phyloP scores from a whole-genome alignment of 2,329 filamentous ascomycete genomes.

The Talaromyces sp. region DNA sequence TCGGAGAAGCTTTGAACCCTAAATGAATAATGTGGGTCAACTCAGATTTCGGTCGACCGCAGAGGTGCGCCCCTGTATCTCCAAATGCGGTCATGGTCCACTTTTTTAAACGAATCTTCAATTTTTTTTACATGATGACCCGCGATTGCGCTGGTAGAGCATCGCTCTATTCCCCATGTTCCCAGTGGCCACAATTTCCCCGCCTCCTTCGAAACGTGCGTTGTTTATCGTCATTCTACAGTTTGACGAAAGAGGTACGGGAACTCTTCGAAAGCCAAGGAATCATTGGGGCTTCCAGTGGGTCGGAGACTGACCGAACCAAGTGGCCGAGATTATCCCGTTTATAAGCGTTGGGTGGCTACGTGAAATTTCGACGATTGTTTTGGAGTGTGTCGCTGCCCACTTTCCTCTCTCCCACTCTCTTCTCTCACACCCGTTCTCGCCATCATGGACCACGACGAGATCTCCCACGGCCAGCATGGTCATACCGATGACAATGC shows the following conservation, averaged over 20 bases:
- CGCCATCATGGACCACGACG: constrained; percentile 2
- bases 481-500: neutral
- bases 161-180: neutral
- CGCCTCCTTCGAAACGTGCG: neutral
- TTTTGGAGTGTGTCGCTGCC: neutral
- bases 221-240: neutral
- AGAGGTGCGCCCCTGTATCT: neutral
- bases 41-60: neutral
- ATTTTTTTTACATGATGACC: constrained; percentile 6
- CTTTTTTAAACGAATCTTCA: constrained; percentile 1
- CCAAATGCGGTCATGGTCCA: constrained; percentile 4
- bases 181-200: neutral
- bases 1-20: neutral
- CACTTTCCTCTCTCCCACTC: neutral
- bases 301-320: constrained; percentile 1
- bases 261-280: constrained; percentile 1
- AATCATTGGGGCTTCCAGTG: neutral
- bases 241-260: neutral
- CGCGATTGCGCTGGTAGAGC: neutral
- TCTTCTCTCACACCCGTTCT: neutral
- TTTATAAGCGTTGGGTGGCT: constrained; percentile 3
- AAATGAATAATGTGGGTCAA: constrained; percentile 2
- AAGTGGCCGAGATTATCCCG: neutral
- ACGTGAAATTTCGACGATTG: neutral
- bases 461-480: constrained; percentile 5